Percentiles rank a stretch among this genome's conserved stretches.
phyloP scores from a whole-genome alignment of 169 alveolate species.

The Plasmodium chabaudi region DNA sequence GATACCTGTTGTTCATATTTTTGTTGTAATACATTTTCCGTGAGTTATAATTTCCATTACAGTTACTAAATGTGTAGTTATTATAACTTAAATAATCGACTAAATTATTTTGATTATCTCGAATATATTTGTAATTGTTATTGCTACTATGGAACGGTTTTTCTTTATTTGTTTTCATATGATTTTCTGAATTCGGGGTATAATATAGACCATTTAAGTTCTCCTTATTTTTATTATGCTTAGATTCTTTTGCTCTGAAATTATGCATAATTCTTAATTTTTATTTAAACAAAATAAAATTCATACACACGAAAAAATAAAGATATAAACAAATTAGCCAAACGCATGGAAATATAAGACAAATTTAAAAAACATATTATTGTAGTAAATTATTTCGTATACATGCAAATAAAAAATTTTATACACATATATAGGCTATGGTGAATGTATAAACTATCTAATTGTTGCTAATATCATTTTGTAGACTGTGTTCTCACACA shows the following conservation, averaged over 20 bases:
- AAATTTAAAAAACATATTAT: constrained; percentile 10
- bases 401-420: background rate
- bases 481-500: constrained; percentile 8
- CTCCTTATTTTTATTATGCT: constrained; percentile 12
- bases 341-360: background rate
- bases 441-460: background rate
- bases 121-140: constrained; percentile 4
- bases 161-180: constrained; percentile 19
- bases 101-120: constrained; percentile 20
- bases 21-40: constrained; percentile 16
- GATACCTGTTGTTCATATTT: constrained; percentile 8
- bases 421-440: background rate
- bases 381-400: constrained; percentile 1
- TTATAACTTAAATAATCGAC: constrained; percentile 15
- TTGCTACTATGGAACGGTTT: constrained; percentile 4
- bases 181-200: constrained; percentile 3
- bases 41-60: constrained; percentile 14
- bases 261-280: constrained; percentile 20
- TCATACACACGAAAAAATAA: background rate
- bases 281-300: background rate
- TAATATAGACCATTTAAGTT: background rate
- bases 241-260: constrained; percentile 16
- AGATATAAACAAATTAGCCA: constrained; percentile 6
- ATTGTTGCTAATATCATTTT: constrained; percentile 6
- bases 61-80: constrained; percentile 17